Base-by-base conservation (phyloP, 2,329 filamentous ascomycete species). In the Cryphonectria naterciae region DNA sequence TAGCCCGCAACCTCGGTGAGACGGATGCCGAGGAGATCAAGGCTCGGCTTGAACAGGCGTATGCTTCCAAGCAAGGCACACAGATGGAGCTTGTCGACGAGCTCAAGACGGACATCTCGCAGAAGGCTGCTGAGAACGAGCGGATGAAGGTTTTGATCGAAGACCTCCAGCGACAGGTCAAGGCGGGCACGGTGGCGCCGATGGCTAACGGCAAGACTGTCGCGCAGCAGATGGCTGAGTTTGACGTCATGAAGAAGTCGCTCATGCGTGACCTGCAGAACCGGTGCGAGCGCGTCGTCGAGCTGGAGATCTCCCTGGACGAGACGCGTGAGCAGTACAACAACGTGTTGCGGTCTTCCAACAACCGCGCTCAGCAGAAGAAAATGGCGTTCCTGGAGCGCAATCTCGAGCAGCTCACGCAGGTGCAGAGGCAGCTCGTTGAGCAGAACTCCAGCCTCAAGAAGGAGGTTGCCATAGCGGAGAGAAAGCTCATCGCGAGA, bases 311-410 rank as follows among this genome's bases (percentile, higher is more conserved):
- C 78, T 97, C 93, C 49, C 88, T 99, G 66, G 96, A 99, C 79
- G 95, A 98, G 85, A 98, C 96, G 0, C 90, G 96, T 69, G 96
- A 99, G 85, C 96, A 99, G 83, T 99, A 99, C 85, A 98, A 99
- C 86, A 98, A 97, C 77, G 96, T 99, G 72, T 88, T 99, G 71
- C 92, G 95, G 70, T 96, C 94, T 65, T 97, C 94, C 75, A 99
- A 99, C 86, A 98, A 97, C 86, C 92, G 96, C 72, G 95, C 96
- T 35, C 96, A 99, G 85, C 96, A 99, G 83, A 99, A 99, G 92
- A 99, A 99, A 89, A 98, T 99, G 93, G 97, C 96, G 22, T 99
- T 99, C 88, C 85, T 99, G 66, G 96, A 99, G 85, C 92, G 96
- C 79, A 99, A 99, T 80, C 89, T 99, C 56, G 96, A 99, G 84